A percentile compares a stretch with the other conserved stretches of the same genome.
phyloP scores from a whole-genome alignment of 2,329 filamentous ascomycete species.

The Furcasterigmium sp. region DNA sequence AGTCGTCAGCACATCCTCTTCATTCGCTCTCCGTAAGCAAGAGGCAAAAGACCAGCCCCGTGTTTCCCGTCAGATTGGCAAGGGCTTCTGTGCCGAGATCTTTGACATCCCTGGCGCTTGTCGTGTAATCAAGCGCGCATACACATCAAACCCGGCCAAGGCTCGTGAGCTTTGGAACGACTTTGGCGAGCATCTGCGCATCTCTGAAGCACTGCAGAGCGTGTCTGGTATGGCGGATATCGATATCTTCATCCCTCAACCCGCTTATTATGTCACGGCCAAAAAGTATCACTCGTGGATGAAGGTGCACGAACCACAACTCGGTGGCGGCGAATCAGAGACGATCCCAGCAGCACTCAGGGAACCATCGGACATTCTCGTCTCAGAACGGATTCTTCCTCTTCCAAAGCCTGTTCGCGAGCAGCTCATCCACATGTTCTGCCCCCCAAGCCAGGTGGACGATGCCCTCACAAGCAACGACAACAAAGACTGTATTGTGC shows the following conservation, averaged over 20 bases:
- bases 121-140: neutral
- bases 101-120: neutral
- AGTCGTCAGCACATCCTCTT: neutral
- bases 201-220: no score
- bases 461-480: neutral
- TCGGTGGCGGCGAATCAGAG: neutral
- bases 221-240: neutral
- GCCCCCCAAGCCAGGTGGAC: neutral
- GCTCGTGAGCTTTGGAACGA: neutral
- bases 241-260: neutral
- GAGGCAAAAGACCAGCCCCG: neutral
- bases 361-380: neutral
- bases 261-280: neutral
- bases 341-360: neutral
- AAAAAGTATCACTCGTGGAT: neutral
- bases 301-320: neutral
- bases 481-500: constrained; percentile 4
- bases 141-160: neutral
- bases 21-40: neutral
- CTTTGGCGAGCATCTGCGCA: neutral
- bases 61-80: neutral
- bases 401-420: neutral
- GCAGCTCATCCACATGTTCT: neutral
- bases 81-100: neutral
- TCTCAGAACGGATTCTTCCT: neutral